phyloP scores from a whole-genome alignment of 495 filamentous ascomycete genomes.

The Aspergillus asperescens region DNA sequence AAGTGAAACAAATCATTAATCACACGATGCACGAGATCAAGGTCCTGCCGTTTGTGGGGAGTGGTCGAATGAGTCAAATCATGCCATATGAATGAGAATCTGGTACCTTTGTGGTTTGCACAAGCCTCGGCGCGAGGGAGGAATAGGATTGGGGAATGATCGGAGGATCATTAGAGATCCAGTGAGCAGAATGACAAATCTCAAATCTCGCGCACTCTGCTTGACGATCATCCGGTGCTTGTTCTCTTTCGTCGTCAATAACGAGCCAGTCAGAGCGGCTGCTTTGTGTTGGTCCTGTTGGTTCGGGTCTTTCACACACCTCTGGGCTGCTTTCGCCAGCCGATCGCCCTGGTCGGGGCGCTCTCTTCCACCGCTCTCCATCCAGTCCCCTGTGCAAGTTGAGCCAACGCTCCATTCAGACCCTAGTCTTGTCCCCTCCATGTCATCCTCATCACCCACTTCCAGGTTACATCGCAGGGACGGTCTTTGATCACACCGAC shows the following conservation, averaged over 20 bases:
- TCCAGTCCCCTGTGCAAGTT: background rate
- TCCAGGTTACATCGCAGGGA: background rate
- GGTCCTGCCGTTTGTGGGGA: too few relatives aligned
- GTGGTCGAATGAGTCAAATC: too few relatives aligned
- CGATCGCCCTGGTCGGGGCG: background rate
- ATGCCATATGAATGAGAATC: too few relatives aligned
- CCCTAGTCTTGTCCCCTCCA: background rate
- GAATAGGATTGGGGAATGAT: too few relatives aligned
- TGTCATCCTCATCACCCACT: background rate
- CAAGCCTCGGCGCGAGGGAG: too few relatives aligned
- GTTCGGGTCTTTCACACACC: background rate
- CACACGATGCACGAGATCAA: too few relatives aligned
- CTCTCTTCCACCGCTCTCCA: background rate
- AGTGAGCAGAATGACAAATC: background rate
- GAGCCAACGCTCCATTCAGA: background rate
- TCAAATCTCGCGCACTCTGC: too few relatives aligned
- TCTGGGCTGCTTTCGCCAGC: background rate
- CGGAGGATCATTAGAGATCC: too few relatives aligned
- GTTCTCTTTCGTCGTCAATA: background rate
- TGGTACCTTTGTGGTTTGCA: too few relatives aligned
- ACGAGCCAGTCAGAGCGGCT: background rate
- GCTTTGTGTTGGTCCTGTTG: background rate
- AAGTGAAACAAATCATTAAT: too few relatives aligned
- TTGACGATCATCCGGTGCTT: conserved; percentile 3
- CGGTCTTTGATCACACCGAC: too few relatives aligned